Evolutionary conservation across 2,329 filamentous ascomycete species (phyloP).

Genomic region (Blastomyces silverae): DNA sequence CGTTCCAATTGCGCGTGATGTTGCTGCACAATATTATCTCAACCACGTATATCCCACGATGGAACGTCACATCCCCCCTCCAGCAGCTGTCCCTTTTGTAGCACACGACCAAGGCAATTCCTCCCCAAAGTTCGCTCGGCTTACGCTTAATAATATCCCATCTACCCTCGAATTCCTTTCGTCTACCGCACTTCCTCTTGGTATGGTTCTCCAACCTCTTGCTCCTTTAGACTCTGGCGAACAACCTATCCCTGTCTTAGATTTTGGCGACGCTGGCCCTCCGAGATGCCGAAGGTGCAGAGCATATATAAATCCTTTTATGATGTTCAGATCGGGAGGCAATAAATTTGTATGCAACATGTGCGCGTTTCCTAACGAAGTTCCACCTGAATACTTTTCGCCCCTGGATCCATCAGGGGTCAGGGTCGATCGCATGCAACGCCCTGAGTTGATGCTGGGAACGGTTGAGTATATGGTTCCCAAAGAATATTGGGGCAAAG

Average conservation of each 20-base stretch:
- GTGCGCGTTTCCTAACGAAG: slow-evolving; percentile 95
- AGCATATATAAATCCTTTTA: slow-evolving; percentile 97
- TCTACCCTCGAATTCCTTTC: slow-evolving; percentile 70
- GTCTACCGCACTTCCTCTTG: slow-evolving; percentile 76
- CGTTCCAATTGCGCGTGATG: slow-evolving; percentile 76
- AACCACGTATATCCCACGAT: slow-evolving; percentile 89
- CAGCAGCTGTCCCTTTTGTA: slow-evolving; percentile 79
- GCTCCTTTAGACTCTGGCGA: slow-evolving; percentile 79
- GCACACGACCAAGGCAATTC: slow-evolving; percentile 96
- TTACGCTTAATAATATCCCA: slow-evolving; percentile 92
- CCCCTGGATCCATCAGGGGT: slow-evolving; percentile 81
- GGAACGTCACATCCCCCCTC: slow-evolving; percentile 85
- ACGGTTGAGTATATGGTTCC: slow-evolving; percentile 96
- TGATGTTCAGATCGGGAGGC: slow-evolving; percentile 90
- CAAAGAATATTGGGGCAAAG: slow-evolving; percentile 97
- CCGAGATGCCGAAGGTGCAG: slow-evolving; percentile 88
- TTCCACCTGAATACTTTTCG: slow-evolving; percentile 83
- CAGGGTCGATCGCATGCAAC: slow-evolving; percentile 77
- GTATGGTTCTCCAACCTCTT: slow-evolving; percentile 80
- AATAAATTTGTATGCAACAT: slow-evolving; percentile 98
- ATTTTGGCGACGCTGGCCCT: slow-evolving; percentile 87
- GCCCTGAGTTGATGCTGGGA: slow-evolving; percentile 81
- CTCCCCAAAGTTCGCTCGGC: slow-evolving; percentile 84
- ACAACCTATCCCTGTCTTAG: slow-evolving; percentile 78
- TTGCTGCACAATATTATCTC: slow-evolving; percentile 74